Evolutionary conservation across 2,329 filamentous ascomycete species (phyloP).

Genomic region (Exophiala sp.): DNA sequence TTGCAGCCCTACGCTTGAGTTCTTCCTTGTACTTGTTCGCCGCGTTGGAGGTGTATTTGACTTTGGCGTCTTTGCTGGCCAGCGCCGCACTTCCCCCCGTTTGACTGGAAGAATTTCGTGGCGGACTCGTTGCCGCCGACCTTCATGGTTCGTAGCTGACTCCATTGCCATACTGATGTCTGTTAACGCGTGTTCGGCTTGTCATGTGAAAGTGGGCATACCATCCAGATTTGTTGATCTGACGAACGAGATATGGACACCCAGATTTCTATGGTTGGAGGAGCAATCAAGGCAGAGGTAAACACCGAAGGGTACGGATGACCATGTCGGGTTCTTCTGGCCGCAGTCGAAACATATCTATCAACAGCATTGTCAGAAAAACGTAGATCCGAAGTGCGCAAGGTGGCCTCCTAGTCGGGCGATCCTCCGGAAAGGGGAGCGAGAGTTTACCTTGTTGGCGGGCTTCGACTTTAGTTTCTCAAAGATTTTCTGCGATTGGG

Average conservation of each 20-base stretch:
- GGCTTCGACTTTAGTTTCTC: constrained; percentile 92
- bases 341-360: constrained; percentile 98
- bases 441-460: constrained; percentile 73
- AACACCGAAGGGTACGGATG: constrained; percentile 92
- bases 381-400: constrained; percentile 14
- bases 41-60: constrained; percentile 90
- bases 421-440: constrained; percentile 17
- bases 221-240: constrained; percentile 96
- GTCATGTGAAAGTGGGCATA: constrained; percentile 47
- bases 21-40: constrained; percentile 98
- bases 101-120: constrained; percentile 95
- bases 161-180: constrained; percentile 90
- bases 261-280: constrained; percentile 91
- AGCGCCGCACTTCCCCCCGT: constrained; percentile 90
- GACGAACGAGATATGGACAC: constrained; percentile 98
- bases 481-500: constrained; percentile 94
- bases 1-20: constrained; percentile 74
- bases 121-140: constrained; percentile 97
- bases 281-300: constrained; percentile 98
- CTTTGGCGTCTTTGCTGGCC: constrained; percentile 92
- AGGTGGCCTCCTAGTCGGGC: background rate
- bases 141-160: constrained; percentile 95
- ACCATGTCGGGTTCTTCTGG: constrained; percentile 97
- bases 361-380: constrained; percentile 9
- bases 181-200: constrained; percentile 25